Evolutionary conservation across 805 yeast genomes (phyloP), one percentile per base, ranked within the genome.

Genomic region (Pichia ethanolica): DNA sequence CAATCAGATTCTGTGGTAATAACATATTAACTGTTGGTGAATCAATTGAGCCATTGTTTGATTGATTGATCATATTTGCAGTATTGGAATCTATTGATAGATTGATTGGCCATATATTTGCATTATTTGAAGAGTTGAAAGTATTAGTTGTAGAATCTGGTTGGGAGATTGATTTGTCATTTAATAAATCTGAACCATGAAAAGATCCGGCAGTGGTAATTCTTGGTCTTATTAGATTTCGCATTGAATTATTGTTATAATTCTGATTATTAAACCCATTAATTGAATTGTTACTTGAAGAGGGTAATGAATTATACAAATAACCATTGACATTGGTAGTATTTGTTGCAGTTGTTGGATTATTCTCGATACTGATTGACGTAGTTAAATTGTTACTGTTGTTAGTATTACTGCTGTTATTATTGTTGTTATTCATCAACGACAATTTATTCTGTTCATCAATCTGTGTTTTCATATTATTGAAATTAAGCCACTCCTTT

Each of bases 401-500:
- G 37, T 61, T 41, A 8, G 63, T 63, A 6, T 58, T 66, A 40
- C 69, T 71, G 26, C 65, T 69, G 37, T 61, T 41, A 8, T 64
- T 63, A 6, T 58, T 66, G 11, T 57, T 37, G 12, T 39, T 45
- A 36, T 27, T 44, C 9, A 41, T n/a, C 33, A 41, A 20, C 7
- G 39, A 33, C 10, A 43, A n/a, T 26, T 53, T 46, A 35, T 46
- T 49, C 36, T 41, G 39, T 10, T 54, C 59, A 12, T 59, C 59
- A n/a, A 57, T 44, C 33, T 60, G 56, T 14, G 56, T 58, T 27
- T 61, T 55, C 35, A 63, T 54, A 14, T 58, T 50, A 25, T 61
- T 56, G 47, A 68, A 61, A 36, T 63, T 59, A 11, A 57, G 53
- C 33, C 61, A 67, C 49, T 70, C 74, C 35, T 62, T 60, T 50